Conservation (phyloP, 2,329 filamentous ascomycete species). For the Aspergillus terreus region DNA sequence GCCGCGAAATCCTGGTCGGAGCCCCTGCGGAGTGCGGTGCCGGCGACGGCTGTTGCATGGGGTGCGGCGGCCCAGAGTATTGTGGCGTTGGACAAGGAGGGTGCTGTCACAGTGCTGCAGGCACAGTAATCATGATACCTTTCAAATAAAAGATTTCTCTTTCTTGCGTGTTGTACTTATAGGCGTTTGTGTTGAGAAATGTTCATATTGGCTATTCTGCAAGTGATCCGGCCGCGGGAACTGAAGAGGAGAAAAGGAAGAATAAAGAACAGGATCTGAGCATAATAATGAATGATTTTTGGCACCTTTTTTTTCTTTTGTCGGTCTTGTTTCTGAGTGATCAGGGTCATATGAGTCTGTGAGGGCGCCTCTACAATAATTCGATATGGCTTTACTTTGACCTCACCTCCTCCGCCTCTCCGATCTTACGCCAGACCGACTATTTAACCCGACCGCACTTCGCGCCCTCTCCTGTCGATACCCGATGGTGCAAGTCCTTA, state of each 20-base stretch:
- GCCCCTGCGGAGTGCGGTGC: constrained; percentile 70
- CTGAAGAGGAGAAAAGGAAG: neutral
- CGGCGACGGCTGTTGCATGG: constrained; percentile 73
- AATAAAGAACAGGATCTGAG: neutral
- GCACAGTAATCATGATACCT: constrained; percentile 45
- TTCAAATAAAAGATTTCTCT: constrained; percentile 10
- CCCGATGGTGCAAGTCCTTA: too few relatives aligned
- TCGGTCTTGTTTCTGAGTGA: too few relatives aligned
- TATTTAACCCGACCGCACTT: neutral
- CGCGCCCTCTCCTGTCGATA: too few relatives aligned
- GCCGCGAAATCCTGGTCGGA: constrained; percentile 84
- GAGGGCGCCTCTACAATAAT: too few relatives aligned
- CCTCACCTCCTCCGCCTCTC: neutral
- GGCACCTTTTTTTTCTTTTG: too few relatives aligned
- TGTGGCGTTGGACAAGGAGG: constrained; percentile 70
- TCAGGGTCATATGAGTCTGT: too few relatives aligned
- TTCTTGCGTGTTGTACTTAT: constrained; percentile 19
- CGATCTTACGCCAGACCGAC: neutral
- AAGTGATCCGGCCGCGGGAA: neutral
- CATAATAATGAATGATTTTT: neutral
- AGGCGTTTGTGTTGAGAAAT: constrained; percentile 15
- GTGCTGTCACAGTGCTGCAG: constrained; percentile 68
- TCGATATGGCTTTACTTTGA: too few relatives aligned
- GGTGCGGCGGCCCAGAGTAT: constrained; percentile 70
- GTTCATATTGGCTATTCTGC: neutral